phyloP scores from a whole-genome alignment of 2,329 filamentous ascomycete species.

The Pyricularia pennisetigena region DNA sequence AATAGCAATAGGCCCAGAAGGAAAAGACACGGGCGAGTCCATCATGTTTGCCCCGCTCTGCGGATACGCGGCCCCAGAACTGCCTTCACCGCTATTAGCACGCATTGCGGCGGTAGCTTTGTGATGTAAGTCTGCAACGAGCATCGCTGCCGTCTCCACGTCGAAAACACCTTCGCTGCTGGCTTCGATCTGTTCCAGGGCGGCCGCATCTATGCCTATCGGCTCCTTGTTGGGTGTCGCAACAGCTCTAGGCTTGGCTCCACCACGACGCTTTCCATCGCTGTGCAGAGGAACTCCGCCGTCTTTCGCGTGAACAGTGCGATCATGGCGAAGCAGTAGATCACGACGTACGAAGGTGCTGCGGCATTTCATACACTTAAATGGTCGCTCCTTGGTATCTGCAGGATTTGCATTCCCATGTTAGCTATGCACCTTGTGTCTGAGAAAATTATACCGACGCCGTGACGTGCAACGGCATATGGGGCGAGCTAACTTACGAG shows the following conservation, averaged over 20 bases:
- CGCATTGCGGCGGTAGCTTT: slow-evolving; percentile 72
- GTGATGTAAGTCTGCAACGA: slow-evolving; percentile 96
- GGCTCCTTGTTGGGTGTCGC: slow-evolving; percentile 63
- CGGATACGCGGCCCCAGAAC: slow-evolving; percentile 59
- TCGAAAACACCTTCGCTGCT: slow-evolving; percentile 84
- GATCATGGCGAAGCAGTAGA: slow-evolving; percentile 90
- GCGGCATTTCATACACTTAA: slow-evolving; percentile 97
- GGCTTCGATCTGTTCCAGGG: slow-evolving; percentile 86
- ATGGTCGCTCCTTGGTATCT: slow-evolving; percentile 98
- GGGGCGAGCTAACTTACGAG: slow-evolving; percentile 61
- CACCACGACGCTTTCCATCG: slow-evolving; percentile 79
- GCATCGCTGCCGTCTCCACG: slow-evolving; percentile 94
- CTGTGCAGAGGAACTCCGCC: slow-evolving; percentile 88
- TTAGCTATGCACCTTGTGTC: background rate
- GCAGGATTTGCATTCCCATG: slow-evolving; percentile 8
- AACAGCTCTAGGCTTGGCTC: slow-evolving; percentile 54
- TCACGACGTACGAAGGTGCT: slow-evolving; percentile 98
- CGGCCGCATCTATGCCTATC: slow-evolving; percentile 73
- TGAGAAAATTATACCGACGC: background rate
- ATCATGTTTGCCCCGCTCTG: slow-evolving; percentile 62
- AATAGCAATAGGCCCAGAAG: slow-evolving; percentile 68
- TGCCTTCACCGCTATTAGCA: slow-evolving; percentile 42
- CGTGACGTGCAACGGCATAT: background rate
- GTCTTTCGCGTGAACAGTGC: slow-evolving; percentile 97
- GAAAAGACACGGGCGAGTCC: slow-evolving; percentile 68